Base-by-base conservation (phyloP, 495 filamentous ascomycete species). In the Hypoxylon subgilvum region DNA sequence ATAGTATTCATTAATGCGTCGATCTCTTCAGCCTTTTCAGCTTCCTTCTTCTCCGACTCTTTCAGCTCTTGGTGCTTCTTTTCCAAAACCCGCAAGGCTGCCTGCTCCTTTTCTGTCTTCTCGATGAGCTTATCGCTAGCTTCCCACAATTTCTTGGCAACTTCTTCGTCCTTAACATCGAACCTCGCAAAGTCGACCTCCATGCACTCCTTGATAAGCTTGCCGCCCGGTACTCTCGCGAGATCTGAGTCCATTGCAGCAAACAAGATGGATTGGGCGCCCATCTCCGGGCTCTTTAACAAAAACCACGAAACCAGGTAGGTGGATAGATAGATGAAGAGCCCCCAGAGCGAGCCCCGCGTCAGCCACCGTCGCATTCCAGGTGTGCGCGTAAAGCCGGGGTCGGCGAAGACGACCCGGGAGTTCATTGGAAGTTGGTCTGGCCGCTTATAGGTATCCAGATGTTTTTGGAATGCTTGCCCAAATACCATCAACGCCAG, bases 401-500 rank as follows among this genome's bases (percentile, higher is more conserved):
- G 94, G 69, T 99, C 91, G 9, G 91, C 90, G 50, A 95, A 72
- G 22, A 96, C 71, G 9, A 96, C 88, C 17, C 88, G 79, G 4
- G 90, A 80, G 69, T 91, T 94, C 69, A 85, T 85, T 2, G 90
- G 90, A 28, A 88, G 73, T 50, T 87, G 80, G 68, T 99, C 94
- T 0, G 92, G 90, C 10, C 94, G 81, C 50, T 87, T 78, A 69
- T 93, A 92, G 4, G 85, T 75, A 58, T 88, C 86, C 17, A 97
- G 76, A 67, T 95, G 91, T 66, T 93, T 90, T 72, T 97, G 92
- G 70, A 91, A 96, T 10, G 92, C 86, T 47, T 84, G 82, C 4
- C 88, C 91, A 68, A 97, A 96, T 27, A 86, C 81, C 82, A 92
- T 95, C 38, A 95, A 77, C 4, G 94, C 88, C 59, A 97, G 78